Base-by-base conservation (phyloP, 1,139 yeast genomes). In the Scheffersomyces illinoinensis region DNA sequence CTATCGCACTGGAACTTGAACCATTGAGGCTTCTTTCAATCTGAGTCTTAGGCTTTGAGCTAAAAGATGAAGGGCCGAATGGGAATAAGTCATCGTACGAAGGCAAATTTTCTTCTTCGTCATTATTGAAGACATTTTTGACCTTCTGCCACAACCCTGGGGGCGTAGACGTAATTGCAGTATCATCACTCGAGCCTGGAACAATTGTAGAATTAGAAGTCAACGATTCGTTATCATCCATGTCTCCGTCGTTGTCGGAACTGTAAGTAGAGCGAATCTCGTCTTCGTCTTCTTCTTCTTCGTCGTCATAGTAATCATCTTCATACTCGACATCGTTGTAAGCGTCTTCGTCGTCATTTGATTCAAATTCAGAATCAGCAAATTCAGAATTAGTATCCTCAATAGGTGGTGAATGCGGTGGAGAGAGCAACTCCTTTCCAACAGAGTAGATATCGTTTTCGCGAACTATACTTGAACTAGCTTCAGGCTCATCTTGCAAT, bases 41-140 rank as follows among this genome's bases (percentile, higher is more conserved):
- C 66, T 68, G 54, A 65, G 78, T 61, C 73, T 80, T 73, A 57
- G 81, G 81, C 58, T 71, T 77, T 52, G 71, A 66, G 24, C 66
- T 64, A 59, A 67, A 68, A 17, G 70, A 65, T 1, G 71, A 73
- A 50, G 79, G 76, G 1, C 86, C 88, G 59, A 82, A 79, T 18
- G 97, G 97, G 80, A 87, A 92, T 56, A 92, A 81, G 63, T 92
- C 97, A 63, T 91, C 93, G 68, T 92, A 92, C 48, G 88, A 82
- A 14, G 97, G 97, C 60, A 89, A 79, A 20, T 82, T 84, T 10
- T 69, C 73, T 50, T 83, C 85, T 43, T 74, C 81, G 53, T 71
- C 74, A 54, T 73, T 73, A 60, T 80, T 79, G 67, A 87, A 84
- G 5, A 86, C 90, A 59, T 82, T 84, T 71, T 85, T 82, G 71